These are phyloP conservation scores for Russula vinacea DNA, from an alignment of 768 basidiomycete genomes.

Conservation along the genomic window DNA sequence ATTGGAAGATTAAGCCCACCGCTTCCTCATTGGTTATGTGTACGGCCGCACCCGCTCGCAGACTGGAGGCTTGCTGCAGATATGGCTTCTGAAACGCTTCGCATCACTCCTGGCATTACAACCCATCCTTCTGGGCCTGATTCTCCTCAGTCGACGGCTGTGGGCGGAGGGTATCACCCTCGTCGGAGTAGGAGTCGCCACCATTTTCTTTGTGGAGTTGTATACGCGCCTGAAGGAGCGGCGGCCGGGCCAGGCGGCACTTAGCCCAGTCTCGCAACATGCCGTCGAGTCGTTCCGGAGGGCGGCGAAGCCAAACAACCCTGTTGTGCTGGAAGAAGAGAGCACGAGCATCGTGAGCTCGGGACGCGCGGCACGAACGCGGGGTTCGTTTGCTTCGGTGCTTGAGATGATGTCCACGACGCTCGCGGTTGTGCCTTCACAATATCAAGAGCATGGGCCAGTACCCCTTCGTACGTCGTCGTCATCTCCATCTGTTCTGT, in stretches of 20 bases:
- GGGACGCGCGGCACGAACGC: conserved; percentile 40
- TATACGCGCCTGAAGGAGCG: conserved; percentile 53
- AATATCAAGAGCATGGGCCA: conserved; percentile 52
- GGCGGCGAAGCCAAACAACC: conserved; percentile 42
- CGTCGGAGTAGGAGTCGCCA: conserved; percentile 50
- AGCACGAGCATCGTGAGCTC: conserved; percentile 48
- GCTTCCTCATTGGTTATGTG: conserved; percentile 75
- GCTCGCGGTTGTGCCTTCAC: conserved; percentile 67
- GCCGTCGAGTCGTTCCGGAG: conserved; percentile 53
- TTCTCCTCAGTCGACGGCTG: conserved; percentile 60
- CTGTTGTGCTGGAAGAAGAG: conserved; percentile 46
- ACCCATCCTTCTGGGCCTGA: conserved; percentile 70
- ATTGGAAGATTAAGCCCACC: conserved; percentile 54
- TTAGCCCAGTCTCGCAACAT: conserved; percentile 55
- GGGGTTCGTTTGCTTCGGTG: conserved; percentile 77
- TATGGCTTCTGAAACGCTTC: conserved; percentile 73
- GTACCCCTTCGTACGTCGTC: conserved; percentile 61
- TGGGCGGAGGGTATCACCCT: conserved; percentile 73
- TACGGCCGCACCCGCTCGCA: conserved; percentile 69
- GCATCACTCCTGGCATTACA: conserved; percentile 70
- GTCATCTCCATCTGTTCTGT: background rate
- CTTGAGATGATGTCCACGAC: conserved; percentile 83
- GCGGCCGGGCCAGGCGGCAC: conserved; percentile 46
- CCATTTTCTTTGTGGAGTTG: conserved; percentile 58
- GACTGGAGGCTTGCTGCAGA: conserved; percentile 69